These are phyloP conservation scores for Hamigera avellanea DNA, from an alignment of 495 filamentous ascomycete species.

Conservation along the genomic window DNA sequence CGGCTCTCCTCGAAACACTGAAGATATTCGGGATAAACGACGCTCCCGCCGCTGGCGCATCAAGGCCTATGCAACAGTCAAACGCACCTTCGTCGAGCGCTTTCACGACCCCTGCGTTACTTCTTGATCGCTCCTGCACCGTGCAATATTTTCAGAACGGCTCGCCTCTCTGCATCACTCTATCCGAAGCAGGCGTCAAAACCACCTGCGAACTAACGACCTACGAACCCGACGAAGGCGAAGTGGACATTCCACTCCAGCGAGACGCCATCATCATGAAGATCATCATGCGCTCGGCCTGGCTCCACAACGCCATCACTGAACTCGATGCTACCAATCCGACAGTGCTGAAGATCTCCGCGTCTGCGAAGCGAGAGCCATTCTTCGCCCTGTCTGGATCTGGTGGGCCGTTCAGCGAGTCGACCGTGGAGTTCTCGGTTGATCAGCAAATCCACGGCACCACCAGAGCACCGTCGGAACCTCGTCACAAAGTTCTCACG, in stretches of 20 bases:
- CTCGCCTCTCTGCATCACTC: slow-evolving; percentile 62
- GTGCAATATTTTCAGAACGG: slow-evolving; percentile 64
- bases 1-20: slow-evolving; percentile 82
- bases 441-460: slow-evolving; percentile 38
- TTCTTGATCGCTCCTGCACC: slow-evolving; percentile 70
- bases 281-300: slow-evolving; percentile 81
- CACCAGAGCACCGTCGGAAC: slow-evolving; percentile 7
- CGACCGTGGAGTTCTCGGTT: slow-evolving; percentile 72
- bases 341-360: slow-evolving; percentile 48
- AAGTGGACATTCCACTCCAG: slow-evolving; percentile 71
- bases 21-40: slow-evolving; percentile 86
- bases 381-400: slow-evolving; percentile 62
- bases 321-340: slow-evolving; percentile 71
- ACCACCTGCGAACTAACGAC: slow-evolving; percentile 91
- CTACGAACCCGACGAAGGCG: slow-evolving; percentile 56
- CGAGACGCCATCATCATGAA: slow-evolving; percentile 73
- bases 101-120: slow-evolving; percentile 65
- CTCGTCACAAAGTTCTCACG: slow-evolving; percentile 17
- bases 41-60: slow-evolving; percentile 22
- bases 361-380: slow-evolving; percentile 46
- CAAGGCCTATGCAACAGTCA: slow-evolving; percentile 36
- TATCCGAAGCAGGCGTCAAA: slow-evolving; percentile 75
- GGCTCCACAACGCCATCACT: slow-evolving; percentile 71
- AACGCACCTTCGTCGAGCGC: slow-evolving; percentile 39
- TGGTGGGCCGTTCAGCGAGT: slow-evolving; percentile 65